Evolutionary conservation across 352 stramenopile genomes (phyloP).

Genomic region (Phytophthora colocasiae): DNA sequence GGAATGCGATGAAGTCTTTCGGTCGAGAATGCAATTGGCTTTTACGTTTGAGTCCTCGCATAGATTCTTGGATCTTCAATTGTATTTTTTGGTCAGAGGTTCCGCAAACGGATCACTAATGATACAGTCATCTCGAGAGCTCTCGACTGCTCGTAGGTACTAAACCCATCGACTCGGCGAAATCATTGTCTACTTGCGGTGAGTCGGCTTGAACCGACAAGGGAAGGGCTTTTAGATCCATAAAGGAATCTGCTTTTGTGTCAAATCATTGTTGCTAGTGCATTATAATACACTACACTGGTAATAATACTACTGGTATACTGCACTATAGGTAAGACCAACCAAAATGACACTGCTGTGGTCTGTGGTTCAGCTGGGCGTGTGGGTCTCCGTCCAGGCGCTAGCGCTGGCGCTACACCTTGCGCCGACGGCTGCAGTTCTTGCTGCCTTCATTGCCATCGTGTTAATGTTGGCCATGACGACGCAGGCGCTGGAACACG

Average conservation of each 20-base stretch:
- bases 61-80: not conserved
- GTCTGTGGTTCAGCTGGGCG: slow-evolving; percentile 7
- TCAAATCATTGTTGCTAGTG: too few relatives aligned
- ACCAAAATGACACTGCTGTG: slow-evolving; percentile 30
- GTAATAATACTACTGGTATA: too few relatives aligned
- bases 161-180: not conserved
- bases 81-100: not conserved
- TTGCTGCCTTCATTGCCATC: slow-evolving; percentile 32
- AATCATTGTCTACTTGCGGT: not conserved
- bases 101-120: not conserved
- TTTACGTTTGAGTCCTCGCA: not conserved
- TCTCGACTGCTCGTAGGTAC: not conserved
- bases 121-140: not conserved
- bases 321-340: not conserved
- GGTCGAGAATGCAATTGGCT: not conserved
- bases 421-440: slow-evolving; percentile 9
- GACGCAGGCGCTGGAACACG: slow-evolving; percentile 72
- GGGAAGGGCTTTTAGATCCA: too few relatives aligned
- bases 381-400: slow-evolving; percentile 24
- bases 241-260: too few relatives aligned
- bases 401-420: slow-evolving; percentile 32
- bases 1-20: not conserved
- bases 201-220: not conserved
- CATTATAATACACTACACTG: too few relatives aligned
- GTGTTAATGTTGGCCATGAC: slow-evolving; percentile 65